Evolutionary conservation across 164 flowering plant genomes (phyloP).

Genomic region (Nymphaea colorata): DNA sequence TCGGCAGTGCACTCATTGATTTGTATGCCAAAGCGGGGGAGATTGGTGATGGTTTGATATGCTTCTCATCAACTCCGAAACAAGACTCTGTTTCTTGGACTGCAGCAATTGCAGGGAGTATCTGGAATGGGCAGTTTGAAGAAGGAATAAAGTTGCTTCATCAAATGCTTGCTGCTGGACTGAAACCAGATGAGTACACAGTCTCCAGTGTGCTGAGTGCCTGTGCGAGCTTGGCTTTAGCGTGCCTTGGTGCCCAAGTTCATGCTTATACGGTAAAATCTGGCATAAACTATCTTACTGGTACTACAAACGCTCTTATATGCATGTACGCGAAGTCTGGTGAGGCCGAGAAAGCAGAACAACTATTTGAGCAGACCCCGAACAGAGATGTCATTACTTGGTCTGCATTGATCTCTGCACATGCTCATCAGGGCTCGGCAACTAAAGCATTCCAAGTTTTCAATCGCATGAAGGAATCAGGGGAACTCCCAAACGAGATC

Average conservation of each 20-base stretch:
- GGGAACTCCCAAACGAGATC: slow-evolving; percentile 32
- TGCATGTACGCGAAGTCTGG: slow-evolving; percentile 58
- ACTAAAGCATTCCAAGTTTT: slow-evolving; percentile 32
- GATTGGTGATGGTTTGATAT: slow-evolving; percentile 26
- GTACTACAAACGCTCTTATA: slow-evolving; percentile 35
- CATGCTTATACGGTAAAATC: slow-evolving; percentile 35
- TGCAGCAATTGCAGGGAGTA: slow-evolving; percentile 35
- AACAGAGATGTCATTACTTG: slow-evolving; percentile 37
- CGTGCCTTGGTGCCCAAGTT: slow-evolving; percentile 41
- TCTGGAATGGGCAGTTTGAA: slow-evolving; percentile 32
- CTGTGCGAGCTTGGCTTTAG: slow-evolving; percentile 36
- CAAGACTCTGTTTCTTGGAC: slow-evolving; percentile 45
- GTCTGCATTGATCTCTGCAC: slow-evolving; percentile 42
- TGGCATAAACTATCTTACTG: slow-evolving; percentile 21
- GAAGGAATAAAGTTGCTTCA: slow-evolving; percentile 24
- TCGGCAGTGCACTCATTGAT: slow-evolving; percentile 43
- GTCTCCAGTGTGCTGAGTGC: slow-evolving; percentile 37
- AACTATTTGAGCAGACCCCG: slow-evolving; percentile 24
- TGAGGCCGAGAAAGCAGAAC: slow-evolving; percentile 33
- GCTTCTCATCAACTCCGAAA: slow-evolving; percentile 33
- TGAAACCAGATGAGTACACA: slow-evolving; percentile 36
- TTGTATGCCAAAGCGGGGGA: slow-evolving; percentile 30
- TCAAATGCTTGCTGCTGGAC: slow-evolving; percentile 23
- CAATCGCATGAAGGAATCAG: slow-evolving; percentile 28
- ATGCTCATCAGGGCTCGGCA: slow-evolving; percentile 54